Evolutionary conservation across 495 filamentous ascomycete genomes (phyloP), one percentile per base, ranked within the genome.

Genomic region (Choiromyces venosus): DNA sequence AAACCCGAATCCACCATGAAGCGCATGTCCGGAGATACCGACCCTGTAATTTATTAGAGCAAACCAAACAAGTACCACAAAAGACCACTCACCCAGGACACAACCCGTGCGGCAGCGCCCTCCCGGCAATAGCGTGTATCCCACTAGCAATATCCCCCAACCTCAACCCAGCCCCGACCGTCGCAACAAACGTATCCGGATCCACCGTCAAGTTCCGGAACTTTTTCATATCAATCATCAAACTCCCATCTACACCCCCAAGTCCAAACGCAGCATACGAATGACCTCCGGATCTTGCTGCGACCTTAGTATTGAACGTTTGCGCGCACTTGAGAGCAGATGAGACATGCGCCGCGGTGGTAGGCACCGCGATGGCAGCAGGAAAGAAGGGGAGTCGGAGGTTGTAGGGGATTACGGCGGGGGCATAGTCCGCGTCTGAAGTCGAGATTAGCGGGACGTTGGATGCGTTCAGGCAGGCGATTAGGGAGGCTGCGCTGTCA

Each of bases 11-110:
- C 91, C 91, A 19, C 91, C 91, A 69, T 92, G 89, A 0, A 89
- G 89, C 67, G 87, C 85, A 80, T 94, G 92, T 7, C 92, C 92
- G 35, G 89, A 91, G 33, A 91, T 86, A 21, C 92, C 92, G 38
- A 92, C 87, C n/a, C 83, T 77, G 37, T 12, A 14, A 8, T 29
- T 25, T 12, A 5, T 61, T 12, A 61, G 52, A 10, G 33, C 16
- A 67, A 9, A 37, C 44, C 33, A 29, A 19, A 16, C 76, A 56
- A 77, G 37, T 18, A 44, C 46, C 52, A 74, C 18, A 38, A 64
- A 36, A 61, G 9, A 46, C 21, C 40, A 69, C 77, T 73, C 44
- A 79, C 78, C 73, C 77, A 44, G 77, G 77, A 16, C 78, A 80
- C 37, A 76, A 61, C 21, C 78, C 78, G 21, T 80, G 78, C 8